phyloP scores from a whole-genome alignment of 495 filamentous ascomycete genomes.

The Xylaria castorea region DNA sequence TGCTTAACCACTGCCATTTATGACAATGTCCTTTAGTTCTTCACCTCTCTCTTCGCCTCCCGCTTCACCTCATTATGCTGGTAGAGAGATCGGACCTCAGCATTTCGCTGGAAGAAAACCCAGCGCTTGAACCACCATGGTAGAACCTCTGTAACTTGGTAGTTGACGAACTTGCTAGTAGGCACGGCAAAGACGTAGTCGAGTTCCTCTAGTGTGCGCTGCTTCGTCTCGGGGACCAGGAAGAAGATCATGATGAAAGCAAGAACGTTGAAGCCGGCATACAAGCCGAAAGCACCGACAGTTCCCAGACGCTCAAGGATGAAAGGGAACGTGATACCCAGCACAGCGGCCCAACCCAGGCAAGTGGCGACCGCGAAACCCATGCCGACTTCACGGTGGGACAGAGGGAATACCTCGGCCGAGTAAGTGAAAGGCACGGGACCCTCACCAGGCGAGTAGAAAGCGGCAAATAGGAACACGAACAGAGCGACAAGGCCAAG shows the following conservation, averaged over 20 bases:
- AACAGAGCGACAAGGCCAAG: conserved; percentile 67
- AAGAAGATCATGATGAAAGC: conserved; percentile 73
- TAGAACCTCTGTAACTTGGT: conserved; percentile 69
- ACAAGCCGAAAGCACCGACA: conserved; percentile 65
- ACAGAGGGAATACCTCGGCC: conserved; percentile 79
- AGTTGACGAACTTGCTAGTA: conserved; percentile 64
- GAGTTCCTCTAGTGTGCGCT: conserved; percentile 75
- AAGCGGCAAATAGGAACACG: conserved; percentile 73
- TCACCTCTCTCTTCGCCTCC: neutral
- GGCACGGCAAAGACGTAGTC: conserved; percentile 85
- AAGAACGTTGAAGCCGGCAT: conserved; percentile 67
- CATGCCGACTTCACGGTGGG: conserved; percentile 79
- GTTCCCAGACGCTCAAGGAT: conserved; percentile 61
- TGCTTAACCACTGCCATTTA: neutral
- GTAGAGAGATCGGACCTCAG: conserved; percentile 68
- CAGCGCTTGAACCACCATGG: conserved; percentile 74
- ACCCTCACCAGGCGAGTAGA: conserved; percentile 81
- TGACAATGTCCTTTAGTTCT: neutral
- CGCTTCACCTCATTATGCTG: conserved; percentile 30
- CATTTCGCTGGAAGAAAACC: conserved; percentile 63
- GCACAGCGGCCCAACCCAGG: conserved; percentile 69
- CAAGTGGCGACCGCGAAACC: conserved; percentile 73
- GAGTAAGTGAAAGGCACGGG: conserved; percentile 84
- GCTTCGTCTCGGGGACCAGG: conserved; percentile 71
- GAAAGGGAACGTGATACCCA: conserved; percentile 70